A percentile compares a stretch with the other conserved stretches of the same genome.
Conservation (phyloP, 2,329 filamentous ascomycete genomes). For the Beauveria brongniartii region DNA sequence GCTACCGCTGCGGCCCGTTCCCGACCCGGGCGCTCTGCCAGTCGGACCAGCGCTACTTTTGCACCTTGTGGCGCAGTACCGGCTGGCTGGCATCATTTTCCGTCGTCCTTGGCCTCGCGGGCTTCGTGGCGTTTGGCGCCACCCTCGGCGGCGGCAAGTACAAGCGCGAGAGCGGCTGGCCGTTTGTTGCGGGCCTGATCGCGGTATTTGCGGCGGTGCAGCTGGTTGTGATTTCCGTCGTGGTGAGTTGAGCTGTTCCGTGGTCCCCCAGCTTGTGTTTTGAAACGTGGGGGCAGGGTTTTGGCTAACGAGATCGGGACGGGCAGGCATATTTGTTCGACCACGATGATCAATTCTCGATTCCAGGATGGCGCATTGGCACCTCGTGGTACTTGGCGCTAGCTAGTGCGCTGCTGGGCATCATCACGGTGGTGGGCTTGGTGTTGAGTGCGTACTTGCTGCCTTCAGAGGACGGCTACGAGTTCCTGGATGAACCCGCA, state of each 20-base stretch:
- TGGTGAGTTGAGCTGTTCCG: slow-evolving; percentile 48
- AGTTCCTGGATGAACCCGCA: slow-evolving; percentile 48
- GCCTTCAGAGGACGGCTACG: slow-evolving; percentile 78
- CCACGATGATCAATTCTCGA: slow-evolving; percentile 72
- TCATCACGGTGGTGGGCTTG: slow-evolving; percentile 50
- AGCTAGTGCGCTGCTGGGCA: slow-evolving; percentile 44
- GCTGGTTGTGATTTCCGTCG: slow-evolving; percentile 69
- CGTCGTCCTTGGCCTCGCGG: slow-evolving; percentile 72
- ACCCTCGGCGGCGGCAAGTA: slow-evolving; percentile 72
- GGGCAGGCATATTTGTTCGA: slow-evolving; percentile 72
- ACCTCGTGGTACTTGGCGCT: slow-evolving; percentile 68
- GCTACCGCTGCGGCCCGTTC: slow-evolving; percentile 45
- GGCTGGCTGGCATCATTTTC: slow-evolving; percentile 84
- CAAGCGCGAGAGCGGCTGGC: slow-evolving; percentile 77
- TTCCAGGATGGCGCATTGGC: slow-evolving; percentile 72
- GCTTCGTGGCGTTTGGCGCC: slow-evolving; percentile 70
- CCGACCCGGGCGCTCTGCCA: slow-evolving; percentile 27
- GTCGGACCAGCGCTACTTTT: slow-evolving; percentile 60
- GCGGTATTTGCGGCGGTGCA: slow-evolving; percentile 59
- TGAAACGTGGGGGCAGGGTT: no score
- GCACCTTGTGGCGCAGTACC: slow-evolving; percentile 82
- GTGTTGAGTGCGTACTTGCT: slow-evolving; percentile 60
- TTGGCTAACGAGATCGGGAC: background rate
- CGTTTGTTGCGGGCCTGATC: slow-evolving; percentile 60
- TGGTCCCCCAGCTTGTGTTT: no score